Evolutionary conservation across 345 rosid species (phyloP), one percentile per base, ranked within the genome.

Genomic region (Acer campestre): DNA sequence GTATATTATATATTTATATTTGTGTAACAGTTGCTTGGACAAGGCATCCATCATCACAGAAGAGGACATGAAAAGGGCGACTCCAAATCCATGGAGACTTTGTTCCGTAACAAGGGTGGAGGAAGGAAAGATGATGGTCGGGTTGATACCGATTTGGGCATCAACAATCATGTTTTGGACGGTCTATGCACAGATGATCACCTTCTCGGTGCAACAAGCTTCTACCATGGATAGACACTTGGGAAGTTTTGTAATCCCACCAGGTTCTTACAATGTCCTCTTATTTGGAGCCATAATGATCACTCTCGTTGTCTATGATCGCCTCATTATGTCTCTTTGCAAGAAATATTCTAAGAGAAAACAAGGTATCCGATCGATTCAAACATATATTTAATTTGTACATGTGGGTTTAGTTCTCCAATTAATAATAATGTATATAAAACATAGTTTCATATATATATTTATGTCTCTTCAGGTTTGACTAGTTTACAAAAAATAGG

Each of bases 151-250:
- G 18, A 72, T 80, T 17, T 71, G 80, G 70, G 83, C 70, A 17
- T 71, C 77, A 31, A 76, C 74, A 6, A 67, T 66, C 42, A 49
- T 77, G 65, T 71, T 76, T 38, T 76, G 77, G 74, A 66, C 65
- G 0, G 74, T 61, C 0, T 67, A 65, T 44, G 82, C 79, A 66
- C 66, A 59, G 56, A 80, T 76, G 77, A 1, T 4, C 25, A 72
- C 35, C 67, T 76, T 71, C 59, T 66, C 77, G 18, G 66, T 76
- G 56, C 77, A 67, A n/a, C 83, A 76, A 72, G 70, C 80, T 61
- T 17, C 51, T 17, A 76, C 77, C 16, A 71, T 76, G 70, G 77
- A 80, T 2, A 80, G 58, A 80, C 48, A 20, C 10, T 10, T 76
- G 8, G 70, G 80, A 40, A 66, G 23, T 13, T 72, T 76, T 63